Evolutionary conservation across 345 rosid genomes (phyloP).

Genomic region (Eucalyptus fibrosa): DNA sequence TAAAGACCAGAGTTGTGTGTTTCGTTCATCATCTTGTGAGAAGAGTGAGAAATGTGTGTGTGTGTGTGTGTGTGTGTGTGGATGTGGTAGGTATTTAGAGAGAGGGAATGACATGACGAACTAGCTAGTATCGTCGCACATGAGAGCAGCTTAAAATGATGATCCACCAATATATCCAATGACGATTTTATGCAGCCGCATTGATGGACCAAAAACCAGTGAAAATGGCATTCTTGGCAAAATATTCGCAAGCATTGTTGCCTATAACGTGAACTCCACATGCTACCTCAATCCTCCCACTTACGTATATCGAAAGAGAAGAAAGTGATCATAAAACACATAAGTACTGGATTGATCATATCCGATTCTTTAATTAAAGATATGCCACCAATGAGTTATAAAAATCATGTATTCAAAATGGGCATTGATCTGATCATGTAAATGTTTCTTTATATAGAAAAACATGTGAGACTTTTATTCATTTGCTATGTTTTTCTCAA

Average conservation of each 20-base stretch:
- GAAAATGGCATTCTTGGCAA: background rate
- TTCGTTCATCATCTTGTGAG: background rate
- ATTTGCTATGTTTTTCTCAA: no score
- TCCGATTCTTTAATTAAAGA: rapidly evolving
- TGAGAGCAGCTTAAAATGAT: no score
- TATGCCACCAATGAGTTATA: no score
- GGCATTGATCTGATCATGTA: rapidly evolving
- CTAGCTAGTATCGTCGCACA: background rate
- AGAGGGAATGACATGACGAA: background rate
- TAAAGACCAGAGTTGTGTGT: background rate
- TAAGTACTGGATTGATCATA: rapidly evolving
- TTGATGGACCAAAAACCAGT: background rate
- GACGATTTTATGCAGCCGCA: conserved; percentile 14
- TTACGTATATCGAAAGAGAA: background rate
- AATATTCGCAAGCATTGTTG: background rate
- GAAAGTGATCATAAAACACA: no score
- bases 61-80: background rate
- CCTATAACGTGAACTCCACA: background rate
- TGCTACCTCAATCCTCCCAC: conserved; percentile 3
- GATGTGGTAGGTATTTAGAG: background rate
- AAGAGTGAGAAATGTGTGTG: background rate
- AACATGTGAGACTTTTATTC: no score
- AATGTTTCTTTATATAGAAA: no score
- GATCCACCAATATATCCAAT: background rate
- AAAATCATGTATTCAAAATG: no score